Evolutionary conservation across 345 rosid genomes (phyloP), one percentile per base, ranked within the genome.

Genomic region (Pseudoturritis turrita): DNA sequence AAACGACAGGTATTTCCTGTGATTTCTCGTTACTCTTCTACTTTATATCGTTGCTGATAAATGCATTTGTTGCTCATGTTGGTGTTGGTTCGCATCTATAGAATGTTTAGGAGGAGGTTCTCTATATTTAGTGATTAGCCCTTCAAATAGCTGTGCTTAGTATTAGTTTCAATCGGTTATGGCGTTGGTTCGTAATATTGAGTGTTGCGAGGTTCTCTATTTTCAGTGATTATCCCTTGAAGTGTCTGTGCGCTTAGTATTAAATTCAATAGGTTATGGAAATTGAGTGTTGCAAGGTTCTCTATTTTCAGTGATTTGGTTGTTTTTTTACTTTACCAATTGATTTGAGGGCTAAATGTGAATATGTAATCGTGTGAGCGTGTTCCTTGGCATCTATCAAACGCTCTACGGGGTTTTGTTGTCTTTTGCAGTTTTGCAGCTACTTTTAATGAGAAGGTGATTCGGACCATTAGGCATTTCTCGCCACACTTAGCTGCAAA

Each of bases 401-500:
- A 49, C 50, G 28, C 44, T 17, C 10, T 51, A 41, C 0, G 39
- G 0, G 3, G 4, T 6, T 44, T 19, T 56, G 26, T 44, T 56
- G 37, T 62, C 35, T 46, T 59, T 49, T 74, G 52, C 88, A 94
- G 98, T 83, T 91, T 94, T 85, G 95, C 97, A 77, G 88, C 87
- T 75, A 86, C 88, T 68, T 94, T 91, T 79, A 85, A 86, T 70
- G 97, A 91, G 83, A 94, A 89, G 80, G 79, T 83, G 50, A 86
- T 89, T 19, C 85, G 97, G 80, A 87, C 84, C 45, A 88, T 91
- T 62, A 88, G 97, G 79, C 97, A 82, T 69, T 80, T 94, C 77
- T 94, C 96, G 25, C 98, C 98, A 31, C 98, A 88, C 81, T 76
- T 94, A 77, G 98, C 97, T 49, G 97, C 92, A 62, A 94, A 89